Evolutionary conservation across 345 rosid genomes (phyloP), one percentile per base, ranked within the genome.

Genomic region (Murraya paniculata): DNA sequence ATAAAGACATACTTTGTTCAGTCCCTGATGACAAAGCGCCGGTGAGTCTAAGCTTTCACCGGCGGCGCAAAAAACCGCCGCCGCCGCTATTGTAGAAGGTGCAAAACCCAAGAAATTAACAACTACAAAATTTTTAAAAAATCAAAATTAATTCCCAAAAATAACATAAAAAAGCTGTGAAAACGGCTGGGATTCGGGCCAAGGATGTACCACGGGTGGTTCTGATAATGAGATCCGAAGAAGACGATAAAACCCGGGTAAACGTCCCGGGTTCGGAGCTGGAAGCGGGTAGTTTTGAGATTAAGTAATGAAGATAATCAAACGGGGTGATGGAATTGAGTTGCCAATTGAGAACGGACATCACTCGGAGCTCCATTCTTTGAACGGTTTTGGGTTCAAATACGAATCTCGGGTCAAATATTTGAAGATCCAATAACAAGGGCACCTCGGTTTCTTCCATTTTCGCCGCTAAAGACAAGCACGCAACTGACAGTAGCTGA

Each of bases 401-500:
- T 33, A 89, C 65, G 82, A 84, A 89, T 81, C 82, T 86, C 71
- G 94, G 89, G 22, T 86, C 88, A 50, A 85, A 79, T 8, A 84
- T 39, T 71, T 90, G 91, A 57, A 90, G 88, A 85, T 87, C 90
- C 77, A 85, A 18, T 22, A 90, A 72, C 59, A 84, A 55, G 70
- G 94, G 94, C 77, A 86, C 90, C 28, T 71, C 68, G 11, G 78
- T 69, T 73, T 90, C 94, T 82, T 85, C 94, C 88, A 90, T 86
- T 78, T 90, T 90, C 61, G 90, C 94, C 21, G 94, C 94, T 67
- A 90, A 77, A 68, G 94, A 89, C 80, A 90, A 78, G 75, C 94
- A 90, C 27, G 94, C 89, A 83, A 90, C 92, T 35, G 92, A 87
- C 28, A 90, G 86, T 8, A 90, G 89, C 86, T 90, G 94, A 80